Conservation (phyloP, 2,329 filamentous ascomycete genomes). For the Dactylonectria estremocensis region DNA sequence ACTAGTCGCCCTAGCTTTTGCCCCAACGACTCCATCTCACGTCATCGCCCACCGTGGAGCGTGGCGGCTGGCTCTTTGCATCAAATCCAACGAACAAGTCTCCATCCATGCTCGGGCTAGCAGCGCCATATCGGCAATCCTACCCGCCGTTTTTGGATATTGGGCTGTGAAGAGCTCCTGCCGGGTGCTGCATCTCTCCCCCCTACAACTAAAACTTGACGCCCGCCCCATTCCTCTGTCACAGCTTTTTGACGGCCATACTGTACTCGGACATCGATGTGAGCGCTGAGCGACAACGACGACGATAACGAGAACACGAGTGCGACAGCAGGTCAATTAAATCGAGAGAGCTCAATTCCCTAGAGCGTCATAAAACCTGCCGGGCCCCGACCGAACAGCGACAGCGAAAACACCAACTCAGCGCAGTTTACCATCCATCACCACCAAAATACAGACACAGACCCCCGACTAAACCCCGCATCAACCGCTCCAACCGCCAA, state of each 20-base stretch:
- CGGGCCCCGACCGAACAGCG: background rate
- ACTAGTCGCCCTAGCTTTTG: background rate
- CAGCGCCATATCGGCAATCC: background rate
- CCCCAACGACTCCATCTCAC: slow-evolving; percentile 37
- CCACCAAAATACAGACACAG: background rate
- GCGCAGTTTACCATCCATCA: background rate
- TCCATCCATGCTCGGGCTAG: background rate
- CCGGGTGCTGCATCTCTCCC: background rate
- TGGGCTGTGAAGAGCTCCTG: too few relatives aligned
- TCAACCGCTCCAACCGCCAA: slow-evolving; percentile 36
- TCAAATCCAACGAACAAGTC: background rate
- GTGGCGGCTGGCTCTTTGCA: background rate
- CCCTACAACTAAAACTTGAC: background rate
- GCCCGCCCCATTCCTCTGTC: background rate
- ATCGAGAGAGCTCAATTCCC: too few relatives aligned
- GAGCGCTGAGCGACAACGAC: background rate
- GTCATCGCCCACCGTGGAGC: slow-evolving; percentile 44
- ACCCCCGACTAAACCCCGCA: background rate
- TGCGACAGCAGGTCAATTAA: background rate
- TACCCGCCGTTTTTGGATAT: background rate
- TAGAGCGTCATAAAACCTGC: background rate
- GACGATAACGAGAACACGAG: background rate
- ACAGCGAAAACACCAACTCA: background rate
- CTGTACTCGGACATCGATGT: background rate
- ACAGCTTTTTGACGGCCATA: background rate